Evolutionary conservation across 2,329 filamentous ascomycete species (phyloP).

Genomic region (Pleurostoma richardsiae): DNA sequence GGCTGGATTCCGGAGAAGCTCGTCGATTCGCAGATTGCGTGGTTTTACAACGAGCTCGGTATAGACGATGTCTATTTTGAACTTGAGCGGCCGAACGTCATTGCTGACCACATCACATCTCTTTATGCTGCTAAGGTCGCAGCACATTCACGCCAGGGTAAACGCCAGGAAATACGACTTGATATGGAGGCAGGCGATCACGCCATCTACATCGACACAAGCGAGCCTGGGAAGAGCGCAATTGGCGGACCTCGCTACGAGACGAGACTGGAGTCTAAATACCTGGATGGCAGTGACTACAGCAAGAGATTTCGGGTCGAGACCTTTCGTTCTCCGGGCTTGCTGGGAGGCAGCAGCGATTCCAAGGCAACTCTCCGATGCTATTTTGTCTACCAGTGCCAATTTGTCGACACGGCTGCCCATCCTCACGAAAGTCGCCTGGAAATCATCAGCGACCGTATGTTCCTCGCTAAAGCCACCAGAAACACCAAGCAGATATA

Average conservation of each 20-base stretch:
- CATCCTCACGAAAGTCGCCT: slow-evolving; percentile 77
- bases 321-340: slow-evolving; percentile 89
- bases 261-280: slow-evolving; percentile 89
- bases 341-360: slow-evolving; percentile 61
- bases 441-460: slow-evolving; percentile 85
- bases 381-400: slow-evolving; percentile 98
- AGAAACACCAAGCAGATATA: slow-evolving; percentile 95
- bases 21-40: slow-evolving; percentile 79
- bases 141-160: slow-evolving; percentile 87
- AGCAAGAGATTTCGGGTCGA: slow-evolving; percentile 84
- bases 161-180: slow-evolving; percentile 86
- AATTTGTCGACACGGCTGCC: slow-evolving; percentile 75
- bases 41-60: slow-evolving; percentile 97
- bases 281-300: slow-evolving; percentile 74
- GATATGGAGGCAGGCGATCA: slow-evolving; percentile 95
- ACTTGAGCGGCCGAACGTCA: slow-evolving; percentile 78
- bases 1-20: slow-evolving; percentile 83
- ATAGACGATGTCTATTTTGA: slow-evolving; percentile 99
- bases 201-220: slow-evolving; percentile 98
- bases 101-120: slow-evolving; percentile 91
- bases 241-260: slow-evolving; percentile 85
- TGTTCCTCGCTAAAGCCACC: slow-evolving; percentile 94
- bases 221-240: slow-evolving; percentile 75
- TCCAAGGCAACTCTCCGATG: slow-evolving; percentile 84
- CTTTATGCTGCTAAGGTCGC: slow-evolving; percentile 96